phyloP scores from a whole-genome alignment of 1,284 basidiomycete genomes.

The Ganoderma sinense region DNA sequence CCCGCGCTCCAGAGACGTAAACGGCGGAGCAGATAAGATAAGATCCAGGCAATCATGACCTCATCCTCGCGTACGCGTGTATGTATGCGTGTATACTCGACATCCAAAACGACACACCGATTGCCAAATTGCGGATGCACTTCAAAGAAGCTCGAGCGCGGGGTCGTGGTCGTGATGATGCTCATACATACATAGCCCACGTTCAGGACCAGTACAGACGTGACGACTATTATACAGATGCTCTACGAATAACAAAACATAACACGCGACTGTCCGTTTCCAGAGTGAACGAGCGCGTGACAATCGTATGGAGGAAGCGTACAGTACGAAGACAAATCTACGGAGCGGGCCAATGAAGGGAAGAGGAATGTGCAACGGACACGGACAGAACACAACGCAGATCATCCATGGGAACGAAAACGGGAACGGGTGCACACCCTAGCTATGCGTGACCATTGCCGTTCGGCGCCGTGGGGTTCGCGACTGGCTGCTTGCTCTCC shows the following conservation, averaged over 20 bases:
- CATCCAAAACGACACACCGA: not conserved
- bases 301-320: not conserved
- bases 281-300: conserved; percentile 7
- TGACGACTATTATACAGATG: conserved; percentile 26
- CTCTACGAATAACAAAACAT: conserved; percentile 19
- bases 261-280: conserved; percentile 22
- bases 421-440: not conserved
- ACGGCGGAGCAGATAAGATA: conserved; percentile 34
- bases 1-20: conserved; percentile 25
- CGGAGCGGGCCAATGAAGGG: not conserved
- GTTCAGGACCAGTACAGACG: conserved; percentile 13
- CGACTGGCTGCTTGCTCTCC: conserved; percentile 33
- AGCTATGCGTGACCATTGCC: conserved; percentile 21
- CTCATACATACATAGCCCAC: not conserved
- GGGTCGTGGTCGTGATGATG: not conserved
- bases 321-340: conserved; percentile 4
- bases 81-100: not conserved
- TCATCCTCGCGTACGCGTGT: conserved; percentile 23
- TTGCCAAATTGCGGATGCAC: not conserved
- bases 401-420: conserved; percentile 4
- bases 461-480: conserved; percentile 22
- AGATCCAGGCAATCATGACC: conserved; percentile 28
- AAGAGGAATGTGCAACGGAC: not conserved
- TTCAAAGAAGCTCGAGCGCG: not conserved
- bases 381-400: not conserved